Evolutionary conservation across 1,139 yeast genomes (phyloP), one percentile per base, ranked within the genome.

Genomic region (Sugiyamaella japonica): DNA sequence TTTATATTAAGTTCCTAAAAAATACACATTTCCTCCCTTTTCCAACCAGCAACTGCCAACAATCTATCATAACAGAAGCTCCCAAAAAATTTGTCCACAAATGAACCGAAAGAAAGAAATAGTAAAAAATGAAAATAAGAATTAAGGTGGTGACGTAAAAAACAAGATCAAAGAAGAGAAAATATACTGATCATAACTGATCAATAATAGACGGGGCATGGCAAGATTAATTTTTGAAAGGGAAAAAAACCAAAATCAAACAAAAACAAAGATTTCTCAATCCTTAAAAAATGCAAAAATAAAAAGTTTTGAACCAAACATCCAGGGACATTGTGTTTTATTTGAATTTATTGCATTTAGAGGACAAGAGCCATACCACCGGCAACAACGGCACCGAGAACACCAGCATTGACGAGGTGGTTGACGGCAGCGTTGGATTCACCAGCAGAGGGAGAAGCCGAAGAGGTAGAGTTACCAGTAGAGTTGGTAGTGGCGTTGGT

Each of bases 351-450:
- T 43, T 32, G 48, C 54, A 53, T 57, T 80, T 82, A 82, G 77
- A 82, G 80, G 68, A 82, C 76, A 73, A 83, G 77, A 70, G 84
- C 88, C 67, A 82, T 81, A 75, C 86, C 87, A 66, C 86, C 88
- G 65, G 86, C 88, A 63, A 83, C 83, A 69, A 83, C 86, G 70
- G 86, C 88, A 75, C 86, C 88, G 71, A 83, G 77, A 68, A 80
- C 77, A 75, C 84, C 85, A 66, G 84, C 84, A 73, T 77, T 76
- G 67, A 76, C 72, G 58, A 79, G 76, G 76, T 80, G 76, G 67
- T 74, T 69, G 64, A 73, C 78, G 63, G 82, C 82, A 66, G 82
- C 82, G 73, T 80, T 74, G 55, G 78, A 72, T 59, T 59, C 66
- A 50, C 70, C 63, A 48, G 72, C 62, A 62, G 74, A 63, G 54